A percentile compares a stretch with the other conserved stretches of the same genome.
phyloP scores from a whole-genome alignment of 2,329 filamentous ascomycete species.

The Dactylellina drechsleri region DNA sequence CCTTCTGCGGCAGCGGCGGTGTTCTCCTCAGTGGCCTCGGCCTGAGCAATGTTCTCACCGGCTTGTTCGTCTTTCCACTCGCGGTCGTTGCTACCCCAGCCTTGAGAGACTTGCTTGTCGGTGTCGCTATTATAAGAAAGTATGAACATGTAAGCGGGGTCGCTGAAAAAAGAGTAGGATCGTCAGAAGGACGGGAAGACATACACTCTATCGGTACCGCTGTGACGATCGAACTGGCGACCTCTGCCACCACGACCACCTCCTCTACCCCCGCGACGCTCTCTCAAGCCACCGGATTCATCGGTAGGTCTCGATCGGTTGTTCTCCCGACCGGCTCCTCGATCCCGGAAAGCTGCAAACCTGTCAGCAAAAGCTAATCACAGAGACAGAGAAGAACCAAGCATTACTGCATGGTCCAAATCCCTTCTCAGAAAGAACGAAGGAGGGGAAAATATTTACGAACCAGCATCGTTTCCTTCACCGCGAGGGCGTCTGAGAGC shows the following conservation, averaged over 20 bases:
- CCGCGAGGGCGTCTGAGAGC: slow-evolving; percentile 58
- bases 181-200: background rate
- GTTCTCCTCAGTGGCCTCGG: slow-evolving; percentile 77
- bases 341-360: slow-evolving; percentile 83
- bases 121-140: slow-evolving; percentile 70
- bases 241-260: slow-evolving; percentile 70
- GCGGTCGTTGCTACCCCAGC: slow-evolving; percentile 83
- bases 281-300: slow-evolving; percentile 69
- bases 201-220: slow-evolving; percentile 59
- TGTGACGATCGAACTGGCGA: slow-evolving; percentile 68
- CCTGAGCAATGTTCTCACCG: slow-evolving; percentile 86
- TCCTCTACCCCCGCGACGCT: slow-evolving; percentile 59
- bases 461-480: slow-evolving; percentile 57
- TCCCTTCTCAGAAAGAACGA: no score
- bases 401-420: no score
- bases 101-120: slow-evolving; percentile 86
- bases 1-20: slow-evolving; percentile 64
- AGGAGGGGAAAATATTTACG: background rate
- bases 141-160: background rate
- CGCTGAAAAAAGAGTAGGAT: no score
- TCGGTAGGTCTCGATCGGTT: slow-evolving; percentile 85
- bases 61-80: slow-evolving; percentile 92
- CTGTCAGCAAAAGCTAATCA: slow-evolving; percentile 4
- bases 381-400: background rate
- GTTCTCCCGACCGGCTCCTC: slow-evolving; percentile 79